Conservation (phyloP, 2,329 filamentous ascomycete genomes). For the Purpureocillium lavendulum region DNA sequence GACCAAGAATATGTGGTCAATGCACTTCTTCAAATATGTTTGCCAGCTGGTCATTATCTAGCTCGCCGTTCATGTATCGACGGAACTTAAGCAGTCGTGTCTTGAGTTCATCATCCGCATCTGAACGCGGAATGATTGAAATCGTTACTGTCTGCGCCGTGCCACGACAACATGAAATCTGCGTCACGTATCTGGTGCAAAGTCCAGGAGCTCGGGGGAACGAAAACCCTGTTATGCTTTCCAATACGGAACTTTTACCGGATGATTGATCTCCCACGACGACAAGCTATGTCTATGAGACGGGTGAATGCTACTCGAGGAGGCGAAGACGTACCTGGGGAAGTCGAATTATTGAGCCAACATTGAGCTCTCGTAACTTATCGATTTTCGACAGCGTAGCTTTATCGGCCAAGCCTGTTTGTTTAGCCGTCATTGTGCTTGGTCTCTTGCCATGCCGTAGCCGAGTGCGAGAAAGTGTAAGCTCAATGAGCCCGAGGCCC, state of each 20-base stretch:
- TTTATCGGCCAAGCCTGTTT: slow-evolving; percentile 11
- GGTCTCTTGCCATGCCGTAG: no score
- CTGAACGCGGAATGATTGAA: slow-evolving; percentile 25
- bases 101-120: slow-evolving; percentile 6
- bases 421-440: no score
- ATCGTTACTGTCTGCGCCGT: slow-evolving; percentile 29
- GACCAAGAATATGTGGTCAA: no score
- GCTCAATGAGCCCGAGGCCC: no score
- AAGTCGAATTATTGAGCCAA: slow-evolving; percentile 25
- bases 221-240: slow-evolving; percentile 47
- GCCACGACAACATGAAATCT: slow-evolving; percentile 11
- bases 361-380: slow-evolving; percentile 29
- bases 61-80: slow-evolving; percentile 10
- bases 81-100: slow-evolving; percentile 16
- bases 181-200: slow-evolving; percentile 40
- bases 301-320: no score
- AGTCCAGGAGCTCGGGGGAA: slow-evolving; percentile 35
- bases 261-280: slow-evolving; percentile 81
- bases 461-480: no score
- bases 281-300: slow-evolving; percentile 50
- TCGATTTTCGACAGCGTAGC: slow-evolving; percentile 27
- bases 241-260: slow-evolving; percentile 80
- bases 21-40: slow-evolving; percentile 32
- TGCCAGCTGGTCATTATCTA: slow-evolving; percentile 20
- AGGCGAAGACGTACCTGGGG: slow-evolving; percentile 42